Percentiles rank a stretch among this genome's conserved stretches.
Evolutionary conservation across 352 stramenopile genomes (phyloP).

Genomic region (Phytophthora litchii): DNA sequence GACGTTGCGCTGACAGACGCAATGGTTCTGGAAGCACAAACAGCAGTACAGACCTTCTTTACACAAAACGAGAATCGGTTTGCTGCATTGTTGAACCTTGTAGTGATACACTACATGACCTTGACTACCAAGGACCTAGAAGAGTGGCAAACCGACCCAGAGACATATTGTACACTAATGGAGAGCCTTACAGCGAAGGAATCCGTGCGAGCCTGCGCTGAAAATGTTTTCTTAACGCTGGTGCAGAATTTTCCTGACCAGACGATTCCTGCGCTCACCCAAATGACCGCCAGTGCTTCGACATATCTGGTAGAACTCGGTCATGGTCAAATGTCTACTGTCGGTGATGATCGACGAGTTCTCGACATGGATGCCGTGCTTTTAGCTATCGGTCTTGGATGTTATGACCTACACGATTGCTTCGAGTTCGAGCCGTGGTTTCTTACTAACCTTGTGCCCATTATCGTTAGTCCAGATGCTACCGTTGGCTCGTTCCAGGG

Average conservation of each 20-base stretch:
- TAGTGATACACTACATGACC: constrained; percentile 82
- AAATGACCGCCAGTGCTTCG: constrained; percentile 64
- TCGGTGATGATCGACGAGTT: constrained; percentile 39
- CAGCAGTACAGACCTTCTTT: constrained; percentile 65
- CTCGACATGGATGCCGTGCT: constrained; percentile 82
- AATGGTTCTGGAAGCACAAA: constrained; percentile 80
- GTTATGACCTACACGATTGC: constrained; percentile 87
- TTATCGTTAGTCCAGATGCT: constrained; percentile 46
- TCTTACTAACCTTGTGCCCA: constrained; percentile 69
- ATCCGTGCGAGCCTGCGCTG: constrained; percentile 77
- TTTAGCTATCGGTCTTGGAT: constrained; percentile 79
- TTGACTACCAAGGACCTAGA: constrained; percentile 62
- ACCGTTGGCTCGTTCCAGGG: constrained; percentile 45
- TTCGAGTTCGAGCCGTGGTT: constrained; percentile 92
- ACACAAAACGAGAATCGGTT: constrained; percentile 45
- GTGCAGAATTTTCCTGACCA: constrained; percentile 75
- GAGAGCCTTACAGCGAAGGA: constrained; percentile 83
- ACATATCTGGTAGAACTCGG: constrained; percentile 54
- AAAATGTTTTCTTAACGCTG: constrained; percentile 86
- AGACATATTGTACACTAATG: constrained; percentile 65
- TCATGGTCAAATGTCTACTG: constrained; percentile 2
- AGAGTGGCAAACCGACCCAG: constrained; percentile 73
- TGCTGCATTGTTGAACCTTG: constrained; percentile 61
- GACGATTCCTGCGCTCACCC: constrained; percentile 71
- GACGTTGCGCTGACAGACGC: constrained; percentile 75